phyloP scores from a whole-genome alignment of 352 stramenopile species.

The Globisporangium acanthophoron region DNA sequence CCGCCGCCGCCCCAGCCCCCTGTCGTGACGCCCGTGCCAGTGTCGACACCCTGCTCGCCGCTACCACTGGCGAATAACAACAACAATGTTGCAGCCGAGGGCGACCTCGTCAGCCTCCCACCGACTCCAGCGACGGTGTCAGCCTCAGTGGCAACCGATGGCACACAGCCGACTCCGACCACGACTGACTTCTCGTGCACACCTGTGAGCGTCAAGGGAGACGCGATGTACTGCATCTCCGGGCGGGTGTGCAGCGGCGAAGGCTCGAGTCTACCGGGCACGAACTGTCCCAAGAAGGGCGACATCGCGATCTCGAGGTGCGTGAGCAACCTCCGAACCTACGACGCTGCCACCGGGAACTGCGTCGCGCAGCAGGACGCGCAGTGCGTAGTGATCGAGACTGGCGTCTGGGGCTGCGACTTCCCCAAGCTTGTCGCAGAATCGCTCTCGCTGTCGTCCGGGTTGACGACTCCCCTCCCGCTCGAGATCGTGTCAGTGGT shows the following conservation, averaged over 20 bases:
- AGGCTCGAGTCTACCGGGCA: constrained; percentile 7
- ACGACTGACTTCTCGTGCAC: constrained; percentile 15
- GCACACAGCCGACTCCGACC: too few species aligned
- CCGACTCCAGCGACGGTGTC: background rate
- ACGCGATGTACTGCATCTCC: constrained; percentile 43
- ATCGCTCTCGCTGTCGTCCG: background rate
- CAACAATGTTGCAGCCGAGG: background rate
- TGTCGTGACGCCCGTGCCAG: background rate
- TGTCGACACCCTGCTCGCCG: background rate
- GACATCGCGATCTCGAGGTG: constrained; percentile 31
- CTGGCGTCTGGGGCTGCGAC: constrained; percentile 28
- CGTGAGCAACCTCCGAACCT: constrained; percentile 17
- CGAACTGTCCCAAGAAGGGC: constrained; percentile 28
- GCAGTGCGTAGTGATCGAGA: constrained; percentile 24
- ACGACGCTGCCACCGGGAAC: constrained; percentile 1
- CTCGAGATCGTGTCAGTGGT: background rate
- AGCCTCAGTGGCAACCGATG: background rate
- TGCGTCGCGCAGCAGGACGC: constrained; percentile 39
- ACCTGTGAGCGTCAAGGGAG: constrained; percentile 27
- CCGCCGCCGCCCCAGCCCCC: background rate
- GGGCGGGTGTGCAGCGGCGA: constrained; percentile 28
- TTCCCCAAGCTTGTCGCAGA: constrained; percentile 12
- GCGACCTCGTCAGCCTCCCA: background rate
- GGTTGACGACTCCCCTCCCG: background rate
- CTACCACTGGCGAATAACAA: background rate